Base-by-base conservation (phyloP, 2,329 filamentous ascomycete genomes). In the Aspergillus fijiensis region DNA sequence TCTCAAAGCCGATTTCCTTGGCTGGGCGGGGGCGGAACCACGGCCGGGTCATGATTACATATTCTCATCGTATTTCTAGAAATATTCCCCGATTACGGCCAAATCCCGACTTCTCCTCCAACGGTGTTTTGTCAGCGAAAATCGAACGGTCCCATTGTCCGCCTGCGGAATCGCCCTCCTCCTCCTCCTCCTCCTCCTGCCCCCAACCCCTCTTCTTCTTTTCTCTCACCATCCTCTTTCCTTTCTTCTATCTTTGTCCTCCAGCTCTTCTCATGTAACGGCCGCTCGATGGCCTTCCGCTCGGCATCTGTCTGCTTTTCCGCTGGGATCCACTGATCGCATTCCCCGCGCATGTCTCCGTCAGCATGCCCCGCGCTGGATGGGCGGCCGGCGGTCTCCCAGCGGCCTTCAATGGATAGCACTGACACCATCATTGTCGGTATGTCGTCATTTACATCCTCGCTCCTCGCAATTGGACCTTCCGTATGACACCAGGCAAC, bases 361-460 rank as follows among this genome's bases (percentile, higher is more conserved):
- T 49, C 67, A 72, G 65, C 66, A 76, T 75, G 73, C 69, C 63
- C 69, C 67, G 67, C 59, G 65, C 63, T 68, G 64, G 60, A 64
- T 64, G 64, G 63, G 59, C 65, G 57, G 58, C 63, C 55, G 62
- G 67, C 68, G 65, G 67, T 65, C 58, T 58, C 63, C 60, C 67
- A 59, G 61, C 64, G 66, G 70, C 66, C 67, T 66, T 68, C 64
- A 66, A 73, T 74, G 71, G 73, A 75, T 57, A n/a, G 14, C 3
- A 72, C 66, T 66, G 73, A 79, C 67, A 79, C 77, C 54, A 73
- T 80, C 51, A 77, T 79, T 60, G 72, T 79, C 69, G 77, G 77
- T 79, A 74, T 66, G 75, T 72, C 61, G 65, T 62, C 63, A 64
- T 66, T 14, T 12, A 16, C n/a, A 33, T 47, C 23, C n/a, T 35